Evolutionary conservation across 225 moss, liverwort and hornwort genomes (phyloP), one percentile per base, ranked within the genome.

Genomic region (Bryum argenteum): DNA sequence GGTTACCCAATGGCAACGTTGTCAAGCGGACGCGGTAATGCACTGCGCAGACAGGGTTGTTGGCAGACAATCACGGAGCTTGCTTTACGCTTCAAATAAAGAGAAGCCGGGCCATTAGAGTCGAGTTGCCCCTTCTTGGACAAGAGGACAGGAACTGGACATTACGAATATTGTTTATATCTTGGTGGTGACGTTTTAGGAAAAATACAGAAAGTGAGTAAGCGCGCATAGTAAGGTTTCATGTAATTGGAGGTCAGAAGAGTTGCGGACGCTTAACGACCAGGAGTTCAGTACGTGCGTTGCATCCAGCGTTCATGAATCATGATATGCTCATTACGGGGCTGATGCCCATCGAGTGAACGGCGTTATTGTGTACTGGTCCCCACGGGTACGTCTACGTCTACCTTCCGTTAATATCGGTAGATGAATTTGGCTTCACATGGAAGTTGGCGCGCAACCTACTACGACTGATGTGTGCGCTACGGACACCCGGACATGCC

Each of bases 391-490:
- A 52, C 14, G 28, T 28, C 28, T 28, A 28, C 28, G 28, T 28
- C 33, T 33, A 33, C 40, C 60, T 67, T 26, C 51, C 23, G 20
- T 37, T 51, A 26, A 48, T 18, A 59, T 24, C 12, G 10, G 37
- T 19, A 57, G 65, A 50, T 52, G 13, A 52, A 44, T 65, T 71
- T 71, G 71, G 19, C 61, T 51, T 60, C 37, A 41, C 54, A 15
- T 22, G 64, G 28, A 55, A 19, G 47, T 56, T 50, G 59, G 10
- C 51, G 51, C 59, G 39, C 50, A 75, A n/a, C 44, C 48, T 75
- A 40, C 74, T 38, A 41, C 51, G 59, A 75, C 41, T 59, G n/a
- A 50, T 23, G 21, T 37, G 60, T 59, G 47, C 20, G 40, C 59
- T 19, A 63, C 24, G 54, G 42, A n/a, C 33, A 17, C n/a, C 17